Percentiles rank a stretch among this genome's conserved stretches.
Conservation (phyloP, 345 rosid genomes). For the Aquilaria yunnanensis region DNA sequence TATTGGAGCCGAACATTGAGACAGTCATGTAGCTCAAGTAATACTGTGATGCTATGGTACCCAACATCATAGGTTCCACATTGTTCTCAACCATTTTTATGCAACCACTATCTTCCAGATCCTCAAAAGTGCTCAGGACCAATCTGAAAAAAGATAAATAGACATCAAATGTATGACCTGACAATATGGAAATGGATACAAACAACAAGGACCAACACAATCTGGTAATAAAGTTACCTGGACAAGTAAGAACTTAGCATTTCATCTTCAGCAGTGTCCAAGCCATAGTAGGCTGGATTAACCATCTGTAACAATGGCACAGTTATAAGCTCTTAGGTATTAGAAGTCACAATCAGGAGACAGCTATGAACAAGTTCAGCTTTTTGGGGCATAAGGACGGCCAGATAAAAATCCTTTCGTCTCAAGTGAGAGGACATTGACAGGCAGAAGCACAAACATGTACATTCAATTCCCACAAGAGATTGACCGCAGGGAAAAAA, state of each 20-base stretch:
- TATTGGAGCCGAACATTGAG: constrained; percentile 96
- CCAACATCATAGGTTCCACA: constrained; percentile 86
- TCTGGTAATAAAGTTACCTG: constrained; percentile 39
- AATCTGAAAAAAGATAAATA: constrained; percentile 42
- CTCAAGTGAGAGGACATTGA: too few relatives aligned
- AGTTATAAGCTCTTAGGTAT: background rate
- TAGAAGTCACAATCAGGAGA: too few relatives aligned
- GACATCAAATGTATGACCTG: background rate
- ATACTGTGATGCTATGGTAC: constrained; percentile 90
- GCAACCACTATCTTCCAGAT: constrained; percentile 97
- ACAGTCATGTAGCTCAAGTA: constrained; percentile 92
- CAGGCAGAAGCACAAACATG: too few relatives aligned
- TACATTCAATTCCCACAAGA: too few relatives aligned
- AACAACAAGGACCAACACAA: constrained; percentile 5
- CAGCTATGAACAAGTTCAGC: too few relatives aligned
- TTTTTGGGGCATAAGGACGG: too few relatives aligned
- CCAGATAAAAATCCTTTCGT: too few relatives aligned
- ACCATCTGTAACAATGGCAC: constrained; percentile 50
- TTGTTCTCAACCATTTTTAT: constrained; percentile 64
- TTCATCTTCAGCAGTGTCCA: constrained; percentile 72
- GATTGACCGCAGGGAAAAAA: too few relatives aligned
- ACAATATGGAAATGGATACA: constrained; percentile 4
- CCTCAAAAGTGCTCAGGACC: constrained; percentile 90
- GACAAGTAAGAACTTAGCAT: constrained; percentile 70
- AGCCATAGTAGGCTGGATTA: constrained; percentile 95